These are phyloP conservation scores for Thalassiosira exigua DNA, from an alignment of 352 stramenopile species.

Conservation along the genomic window DNA sequence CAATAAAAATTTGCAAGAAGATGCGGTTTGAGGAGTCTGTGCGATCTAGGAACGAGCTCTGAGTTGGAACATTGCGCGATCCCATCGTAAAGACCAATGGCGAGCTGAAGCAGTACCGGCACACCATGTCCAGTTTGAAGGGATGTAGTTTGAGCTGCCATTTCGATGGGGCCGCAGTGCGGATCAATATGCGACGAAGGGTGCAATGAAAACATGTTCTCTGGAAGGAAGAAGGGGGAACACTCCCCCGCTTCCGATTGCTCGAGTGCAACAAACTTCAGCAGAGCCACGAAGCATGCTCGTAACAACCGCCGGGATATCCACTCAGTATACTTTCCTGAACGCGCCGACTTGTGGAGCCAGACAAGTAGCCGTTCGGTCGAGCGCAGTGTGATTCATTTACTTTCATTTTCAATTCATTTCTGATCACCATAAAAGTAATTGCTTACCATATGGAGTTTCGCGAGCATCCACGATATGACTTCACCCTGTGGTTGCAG, in stretches of 20 bases:
- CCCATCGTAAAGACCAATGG: slow-evolving; percentile 28
- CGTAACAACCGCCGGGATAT: slow-evolving; percentile 27
- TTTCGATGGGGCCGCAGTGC: background rate
- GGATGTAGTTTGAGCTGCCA: background rate
- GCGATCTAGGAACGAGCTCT: slow-evolving; percentile 2
- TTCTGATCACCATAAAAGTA: too few relatives aligned
- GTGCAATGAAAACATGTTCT: slow-evolving; percentile 9
- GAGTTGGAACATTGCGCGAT: slow-evolving; percentile 18
- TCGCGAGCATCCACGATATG: slow-evolving; percentile 19
- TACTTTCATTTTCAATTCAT: too few relatives aligned
- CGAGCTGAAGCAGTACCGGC: slow-evolving; percentile 28
- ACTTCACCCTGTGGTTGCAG: slow-evolving; percentile 9
- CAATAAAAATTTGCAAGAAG: slow-evolving; percentile 31
- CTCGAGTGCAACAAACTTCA: slow-evolving; percentile 30
- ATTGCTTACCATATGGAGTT: background rate
- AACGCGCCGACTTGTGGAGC: slow-evolving; percentile 17
- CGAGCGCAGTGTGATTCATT: too few relatives aligned
- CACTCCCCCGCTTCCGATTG: slow-evolving; percentile 2
- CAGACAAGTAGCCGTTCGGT: slow-evolving; percentile 23
- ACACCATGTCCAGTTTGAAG: slow-evolving; percentile 13
- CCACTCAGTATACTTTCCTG: slow-evolving; percentile 33
- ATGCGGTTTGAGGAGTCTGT: slow-evolving; percentile 23
- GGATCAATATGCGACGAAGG: slow-evolving; percentile 12
- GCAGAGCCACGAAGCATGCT: slow-evolving; percentile 38
- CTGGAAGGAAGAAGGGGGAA: slow-evolving; percentile 15